These are phyloP conservation scores for Parasarocladium wereldwijsianum DNA, from an alignment of 2,329 filamentous ascomycete species.

Conservation along the genomic window DNA sequence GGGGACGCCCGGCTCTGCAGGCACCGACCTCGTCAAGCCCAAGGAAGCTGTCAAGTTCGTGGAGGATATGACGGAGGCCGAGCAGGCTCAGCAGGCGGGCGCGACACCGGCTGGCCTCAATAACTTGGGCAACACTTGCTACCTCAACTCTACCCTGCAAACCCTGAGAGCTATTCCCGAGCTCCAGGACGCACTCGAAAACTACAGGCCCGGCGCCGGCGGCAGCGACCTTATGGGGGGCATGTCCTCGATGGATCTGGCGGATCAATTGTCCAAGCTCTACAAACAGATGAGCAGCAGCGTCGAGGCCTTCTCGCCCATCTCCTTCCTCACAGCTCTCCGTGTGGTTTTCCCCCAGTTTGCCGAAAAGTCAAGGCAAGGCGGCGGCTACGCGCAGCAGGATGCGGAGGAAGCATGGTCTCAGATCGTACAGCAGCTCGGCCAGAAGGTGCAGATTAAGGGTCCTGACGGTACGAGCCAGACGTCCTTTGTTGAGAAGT, in stretches of 20 bases:
- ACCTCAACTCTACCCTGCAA: constrained; percentile 95
- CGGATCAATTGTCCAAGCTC: constrained; percentile 61
- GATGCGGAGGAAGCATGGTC: constrained; percentile 98
- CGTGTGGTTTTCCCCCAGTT: constrained; percentile 80
- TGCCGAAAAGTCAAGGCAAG: constrained; percentile 71
- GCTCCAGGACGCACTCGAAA: constrained; percentile 62
- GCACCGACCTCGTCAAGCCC: constrained; percentile 50
- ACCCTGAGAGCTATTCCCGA: constrained; percentile 79
- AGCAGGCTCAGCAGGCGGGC: constrained; percentile 67
- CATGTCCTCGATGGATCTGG: constrained; percentile 48
- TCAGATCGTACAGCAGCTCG: constrained; percentile 75
- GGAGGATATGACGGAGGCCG: constrained; percentile 95
- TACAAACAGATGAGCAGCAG: constrained; percentile 86
- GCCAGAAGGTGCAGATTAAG: constrained; percentile 59
- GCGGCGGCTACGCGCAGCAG: constrained; percentile 85
- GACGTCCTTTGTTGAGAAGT: constrained; percentile 73
- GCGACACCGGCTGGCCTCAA: constrained; percentile 77
- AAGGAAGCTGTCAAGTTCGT: constrained; percentile 75
- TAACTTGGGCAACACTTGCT: constrained; percentile 96
- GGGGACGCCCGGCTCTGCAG: constrained; percentile 65
- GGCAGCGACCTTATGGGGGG: constrained; percentile 26
- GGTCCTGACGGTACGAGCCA: constrained; percentile 32
- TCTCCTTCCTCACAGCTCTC: constrained; percentile 69
- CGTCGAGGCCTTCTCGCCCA: constrained; percentile 71
- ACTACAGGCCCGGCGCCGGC: constrained; percentile 27